A percentile compares a stretch with the other conserved stretches of the same genome.
phyloP scores from a whole-genome alignment of 768 basidiomycete genomes.

The Hypholoma sublateritium region DNA sequence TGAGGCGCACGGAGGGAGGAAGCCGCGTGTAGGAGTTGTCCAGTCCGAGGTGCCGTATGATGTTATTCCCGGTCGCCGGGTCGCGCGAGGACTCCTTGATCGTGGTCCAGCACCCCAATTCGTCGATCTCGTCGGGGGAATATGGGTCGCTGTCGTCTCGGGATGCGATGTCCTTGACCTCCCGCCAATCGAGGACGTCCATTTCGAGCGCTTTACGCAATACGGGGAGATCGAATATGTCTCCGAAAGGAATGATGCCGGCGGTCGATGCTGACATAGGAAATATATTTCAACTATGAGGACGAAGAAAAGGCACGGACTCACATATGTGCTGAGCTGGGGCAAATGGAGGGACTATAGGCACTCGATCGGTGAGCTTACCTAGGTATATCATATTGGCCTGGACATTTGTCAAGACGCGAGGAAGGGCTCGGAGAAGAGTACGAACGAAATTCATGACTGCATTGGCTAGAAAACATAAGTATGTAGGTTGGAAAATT shows the following conservation, averaged over 20 bases:
- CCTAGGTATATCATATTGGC: conserved; percentile 51
- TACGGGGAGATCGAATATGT: conserved; percentile 41
- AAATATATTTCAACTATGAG: not conserved
- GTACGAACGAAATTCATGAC: conserved; percentile 2
- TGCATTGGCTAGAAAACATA: not conserved
- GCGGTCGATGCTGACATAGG: conserved; percentile 5
- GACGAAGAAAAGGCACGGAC: not conserved
- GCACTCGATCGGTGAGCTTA: conserved; percentile 40
- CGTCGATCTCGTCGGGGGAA: conserved; percentile 13
- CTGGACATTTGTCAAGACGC: conserved; percentile 19
- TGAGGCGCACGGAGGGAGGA: conserved; percentile 20
- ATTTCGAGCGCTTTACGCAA: conserved; percentile 34
- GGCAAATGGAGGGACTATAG: conserved; percentile 48
- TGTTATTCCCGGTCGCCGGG: conserved; percentile 23
- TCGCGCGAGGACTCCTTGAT: conserved; percentile 18
- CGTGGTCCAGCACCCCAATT: conserved; percentile 34
- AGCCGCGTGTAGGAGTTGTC: conserved; percentile 36
- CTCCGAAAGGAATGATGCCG: conserved; percentile 37
- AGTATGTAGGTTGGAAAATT: not conserved
- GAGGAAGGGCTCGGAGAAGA: not conserved
- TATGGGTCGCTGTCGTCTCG: conserved; percentile 18
- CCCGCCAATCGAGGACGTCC: conserved; percentile 48
- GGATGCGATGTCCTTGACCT: conserved; percentile 39
- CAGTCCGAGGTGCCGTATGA: conserved; percentile 30
- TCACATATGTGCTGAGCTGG: conserved; percentile 39